A percentile compares a stretch with the other conserved stretches of the same genome.
Evolutionary conservation across 495 filamentous ascomycete genomes (phyloP).

Genomic region (Xylaria intraflava): DNA sequence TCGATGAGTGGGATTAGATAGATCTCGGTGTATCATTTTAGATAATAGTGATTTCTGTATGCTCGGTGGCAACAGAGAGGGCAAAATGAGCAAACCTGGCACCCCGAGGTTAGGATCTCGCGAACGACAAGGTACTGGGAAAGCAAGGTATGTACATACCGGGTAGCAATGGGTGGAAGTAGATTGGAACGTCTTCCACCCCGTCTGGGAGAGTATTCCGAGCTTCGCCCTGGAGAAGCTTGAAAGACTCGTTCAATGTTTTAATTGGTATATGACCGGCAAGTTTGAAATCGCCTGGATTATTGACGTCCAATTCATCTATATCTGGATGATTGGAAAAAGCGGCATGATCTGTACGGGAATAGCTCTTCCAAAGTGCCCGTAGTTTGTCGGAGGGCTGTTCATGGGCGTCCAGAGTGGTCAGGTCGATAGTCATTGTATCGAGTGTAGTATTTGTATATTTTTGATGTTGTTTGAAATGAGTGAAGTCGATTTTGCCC

Average conservation of each 20-base stretch:
- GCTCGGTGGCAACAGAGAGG: constrained; percentile 58
- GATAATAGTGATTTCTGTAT: constrained; percentile 63
- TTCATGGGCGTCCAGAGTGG: constrained; percentile 60
- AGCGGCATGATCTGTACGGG: constrained; percentile 35
- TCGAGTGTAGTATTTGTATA: not conserved
- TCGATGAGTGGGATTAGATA: constrained; percentile 64
- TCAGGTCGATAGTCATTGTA: constrained; percentile 35
- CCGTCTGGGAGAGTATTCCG: constrained; percentile 18
- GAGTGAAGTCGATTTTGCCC: no score
- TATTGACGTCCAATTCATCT: constrained; percentile 34
- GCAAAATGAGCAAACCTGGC: constrained; percentile 67
- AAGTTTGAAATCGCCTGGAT: constrained; percentile 27
- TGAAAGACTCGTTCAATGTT: constrained; percentile 32
- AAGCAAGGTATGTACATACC: constrained; percentile 19
- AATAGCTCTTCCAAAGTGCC: constrained; percentile 53
- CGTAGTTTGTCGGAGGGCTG: constrained; percentile 60
- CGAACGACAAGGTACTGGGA: not conserved
- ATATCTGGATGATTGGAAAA: constrained; percentile 33
- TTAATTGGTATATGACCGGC: constrained; percentile 31
- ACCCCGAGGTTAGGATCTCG: constrained; percentile 1
- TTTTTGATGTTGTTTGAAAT: not conserved
- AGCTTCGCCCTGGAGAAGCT: constrained; percentile 21
- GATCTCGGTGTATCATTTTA: constrained; percentile 69
- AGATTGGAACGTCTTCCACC: constrained; percentile 40
- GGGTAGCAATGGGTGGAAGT: constrained; percentile 37